A percentile compares a stretch with the other conserved stretches of the same genome.
phyloP scores from a whole-genome alignment of 2,329 filamentous ascomycete species.

The Bipolaris oryzae region DNA sequence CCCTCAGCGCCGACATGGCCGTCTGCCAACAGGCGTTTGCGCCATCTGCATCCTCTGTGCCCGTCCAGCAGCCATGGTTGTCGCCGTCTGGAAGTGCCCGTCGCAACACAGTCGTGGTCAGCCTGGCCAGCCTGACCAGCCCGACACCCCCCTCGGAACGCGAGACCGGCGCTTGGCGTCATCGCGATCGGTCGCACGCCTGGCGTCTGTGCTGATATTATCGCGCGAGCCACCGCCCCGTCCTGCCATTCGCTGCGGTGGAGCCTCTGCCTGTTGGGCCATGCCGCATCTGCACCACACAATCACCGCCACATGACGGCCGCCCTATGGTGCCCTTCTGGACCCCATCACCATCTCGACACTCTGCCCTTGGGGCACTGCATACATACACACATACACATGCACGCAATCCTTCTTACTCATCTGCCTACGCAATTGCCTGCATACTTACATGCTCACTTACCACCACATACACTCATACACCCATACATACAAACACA shows the following conservation, averaged over 20 bases:
- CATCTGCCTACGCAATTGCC: neutral
- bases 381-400: too few species aligned
- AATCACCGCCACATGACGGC: conserved; percentile 23
- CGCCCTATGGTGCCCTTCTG: conserved; percentile 35
- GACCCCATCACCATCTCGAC: conserved; percentile 25
- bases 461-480: too few species aligned
- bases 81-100: too few species aligned
- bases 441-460: neutral
- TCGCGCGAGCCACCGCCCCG: conserved; percentile 30
- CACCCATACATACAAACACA: too few species aligned
- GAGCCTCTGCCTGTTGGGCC: conserved; percentile 20
- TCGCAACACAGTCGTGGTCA: too few species aligned
- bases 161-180: conserved; percentile 30
- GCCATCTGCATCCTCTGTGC: neutral
- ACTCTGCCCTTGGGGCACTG: conserved; percentile 11
- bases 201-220: conserved; percentile 31
- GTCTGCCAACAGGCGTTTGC: conserved; percentile 33
- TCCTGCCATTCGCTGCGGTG: conserved; percentile 27
- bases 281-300: conserved; percentile 18
- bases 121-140: neutral
- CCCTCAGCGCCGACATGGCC: conserved; percentile 16
- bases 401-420: neutral
- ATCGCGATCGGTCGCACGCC: conserved; percentile 39
- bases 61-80: too few species aligned
- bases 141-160: conserved; percentile 9